Evolutionary conservation across 2,329 filamentous ascomycete genomes (phyloP), one percentile per base, ranked within the genome.

Genomic region (Cyclaneusma minus): DNA sequence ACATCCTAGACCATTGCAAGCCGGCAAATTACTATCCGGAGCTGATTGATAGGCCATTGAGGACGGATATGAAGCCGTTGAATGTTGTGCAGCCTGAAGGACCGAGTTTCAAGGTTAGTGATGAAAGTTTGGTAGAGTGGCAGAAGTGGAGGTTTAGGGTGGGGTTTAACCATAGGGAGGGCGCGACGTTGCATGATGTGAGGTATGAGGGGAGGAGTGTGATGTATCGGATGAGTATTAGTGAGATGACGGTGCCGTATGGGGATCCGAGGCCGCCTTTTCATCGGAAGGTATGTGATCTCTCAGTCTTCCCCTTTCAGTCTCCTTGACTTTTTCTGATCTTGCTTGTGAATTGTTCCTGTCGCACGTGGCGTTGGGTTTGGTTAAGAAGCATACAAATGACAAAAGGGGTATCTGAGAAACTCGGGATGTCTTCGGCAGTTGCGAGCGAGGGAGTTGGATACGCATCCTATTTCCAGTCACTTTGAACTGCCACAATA

Each of bases 381-480:
- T n/a, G n/a, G n/a, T n/a, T n/a, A n/a, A n/a, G 56, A 77, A 76
- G 42, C 71, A 77, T 47, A 74, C 68, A 22, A 76, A 76, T 45
- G n/a, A 3, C 60, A 60, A 1, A 54, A 65, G n/a, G n/a, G n/a
- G n/a, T n/a, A n/a, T n/a, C n/a, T n/a, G n/a, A n/a, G n/a, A n/a
- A n/a, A n/a, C n/a, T n/a, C n/a, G n/a, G n/a, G n/a, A n/a, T n/a
- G n/a, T n/a, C n/a, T n/a, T n/a, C n/a, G n/a, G n/a, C n/a, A n/a
- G n/a, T n/a, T n/a, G n/a, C n/a, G n/a, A n/a, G n/a, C n/a, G n/a
- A n/a, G n/a, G n/a, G n/a, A n/a, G n/a, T n/a, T n/a, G n/a, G n/a
- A n/a, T n/a, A n/a, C n/a, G n/a, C n/a, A n/a, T n/a, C n/a, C n/a
- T n/a, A n/a, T n/a, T n/a, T n/a, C n/a, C n/a, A n/a, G n/a, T n/a